These are phyloP conservation scores for Pogostemon cablin DNA, from an alignment of 257 asterid genomes.

Conservation along the genomic window DNA sequence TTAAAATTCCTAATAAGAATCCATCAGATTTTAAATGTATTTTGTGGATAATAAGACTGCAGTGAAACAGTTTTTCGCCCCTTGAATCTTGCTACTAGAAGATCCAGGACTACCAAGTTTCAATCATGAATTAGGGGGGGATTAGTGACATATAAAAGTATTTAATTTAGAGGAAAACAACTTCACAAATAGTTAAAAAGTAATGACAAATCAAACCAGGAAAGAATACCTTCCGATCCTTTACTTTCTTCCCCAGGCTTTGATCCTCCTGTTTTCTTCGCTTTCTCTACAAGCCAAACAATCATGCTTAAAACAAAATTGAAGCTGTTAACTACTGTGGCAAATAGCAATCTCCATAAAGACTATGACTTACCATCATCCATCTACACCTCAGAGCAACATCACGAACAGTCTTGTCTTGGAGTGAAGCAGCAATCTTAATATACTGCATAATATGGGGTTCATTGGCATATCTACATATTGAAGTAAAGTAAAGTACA, in stretches of 20 bases:
- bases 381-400: slow-evolving; percentile 95
- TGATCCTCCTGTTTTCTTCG: slow-evolving; percentile 78
- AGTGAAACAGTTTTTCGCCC: slow-evolving; percentile 6
- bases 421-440: slow-evolving; percentile 78
- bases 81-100: slow-evolving; percentile 14
- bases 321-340: neutral
- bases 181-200: slow-evolving; percentile 1
- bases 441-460: slow-evolving; percentile 74
- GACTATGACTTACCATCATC: slow-evolving; percentile 67
- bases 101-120: neutral
- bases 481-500: slow-evolving; percentile 21
- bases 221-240: slow-evolving; percentile 59
- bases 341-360: slow-evolving; percentile 27
- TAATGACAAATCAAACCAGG: slow-evolving; percentile 3
- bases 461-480: slow-evolving; percentile 67
- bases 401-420: slow-evolving; percentile 83
- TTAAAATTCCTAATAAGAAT: neutral
- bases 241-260: slow-evolving; percentile 61
- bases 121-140: neutral
- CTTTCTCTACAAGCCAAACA: slow-evolving; percentile 55
- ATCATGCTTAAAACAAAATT: slow-evolving; percentile 6
- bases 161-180: neutral
- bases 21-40: slow-evolving; percentile 8
- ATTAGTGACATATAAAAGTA: neutral
- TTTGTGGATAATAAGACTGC: slow-evolving; percentile 12